A percentile compares a stretch with the other conserved stretches of the same genome.
These are phyloP conservation scores for Lepidopterella palustris DNA, from an alignment of 495 filamentous ascomycete genomes.

Conservation along the genomic window DNA sequence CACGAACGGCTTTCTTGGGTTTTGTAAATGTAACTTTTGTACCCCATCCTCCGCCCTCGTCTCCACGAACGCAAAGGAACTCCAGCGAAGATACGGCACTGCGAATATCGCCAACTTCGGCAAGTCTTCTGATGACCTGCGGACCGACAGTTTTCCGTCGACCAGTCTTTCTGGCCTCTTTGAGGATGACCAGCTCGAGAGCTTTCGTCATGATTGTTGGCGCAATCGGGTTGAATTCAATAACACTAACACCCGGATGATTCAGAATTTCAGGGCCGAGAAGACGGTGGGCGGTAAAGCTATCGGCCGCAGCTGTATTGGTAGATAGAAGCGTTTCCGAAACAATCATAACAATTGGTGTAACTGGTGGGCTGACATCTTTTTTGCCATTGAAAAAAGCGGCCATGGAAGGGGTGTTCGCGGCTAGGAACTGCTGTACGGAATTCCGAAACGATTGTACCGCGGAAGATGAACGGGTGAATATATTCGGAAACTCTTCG, in stretches of 20 bases:
- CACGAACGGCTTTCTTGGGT: slow-evolving; percentile 52
- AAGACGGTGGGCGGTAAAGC: slow-evolving; percentile 81
- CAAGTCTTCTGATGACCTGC: slow-evolving; percentile 62
- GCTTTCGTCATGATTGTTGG: slow-evolving; percentile 81
- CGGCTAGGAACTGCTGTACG: slow-evolving; percentile 66
- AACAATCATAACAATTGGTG: slow-evolving; percentile 80
- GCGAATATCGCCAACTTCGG: slow-evolving; percentile 82
- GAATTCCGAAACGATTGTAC: slow-evolving; percentile 68
- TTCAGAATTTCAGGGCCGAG: slow-evolving; percentile 77
- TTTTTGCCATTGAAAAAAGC: slow-evolving; percentile 29
- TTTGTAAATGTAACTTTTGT: slow-evolving; percentile 56
- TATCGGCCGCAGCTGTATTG: slow-evolving; percentile 69
- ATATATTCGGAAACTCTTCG: slow-evolving; percentile 90
- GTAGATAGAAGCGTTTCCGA: slow-evolving; percentile 79
- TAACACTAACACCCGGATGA: slow-evolving; percentile 64
- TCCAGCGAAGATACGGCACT: slow-evolving; percentile 85
- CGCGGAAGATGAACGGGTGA: slow-evolving; percentile 58
- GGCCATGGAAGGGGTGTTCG: slow-evolving; percentile 45
- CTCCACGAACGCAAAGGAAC: slow-evolving; percentile 75
- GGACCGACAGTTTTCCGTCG: slow-evolving; percentile 62
- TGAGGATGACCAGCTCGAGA: slow-evolving; percentile 67
- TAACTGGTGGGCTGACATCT: slow-evolving; percentile 38
- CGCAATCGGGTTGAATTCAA: slow-evolving; percentile 90
- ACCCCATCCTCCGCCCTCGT: slow-evolving; percentile 60
- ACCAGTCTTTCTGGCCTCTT: slow-evolving; percentile 67